Conservation (phyloP, 352 stramenopile genomes). For the Pythium insidiosum region DNA sequence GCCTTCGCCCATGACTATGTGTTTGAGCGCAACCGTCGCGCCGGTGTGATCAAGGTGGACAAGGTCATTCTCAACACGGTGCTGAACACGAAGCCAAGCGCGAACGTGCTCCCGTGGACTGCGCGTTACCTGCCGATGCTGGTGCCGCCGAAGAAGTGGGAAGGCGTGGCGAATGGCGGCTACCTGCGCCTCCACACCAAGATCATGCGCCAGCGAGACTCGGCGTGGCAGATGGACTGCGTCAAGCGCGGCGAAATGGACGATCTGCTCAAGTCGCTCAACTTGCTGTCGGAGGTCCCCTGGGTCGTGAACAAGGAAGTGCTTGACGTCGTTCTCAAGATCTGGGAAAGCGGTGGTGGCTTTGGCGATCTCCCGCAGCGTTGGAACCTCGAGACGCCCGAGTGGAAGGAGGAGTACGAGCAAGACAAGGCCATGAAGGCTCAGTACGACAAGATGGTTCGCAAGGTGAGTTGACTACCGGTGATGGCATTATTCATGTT, state of each 20-base stretch:
- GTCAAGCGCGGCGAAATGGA: conserved; percentile 82
- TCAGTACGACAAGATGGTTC: conserved; percentile 57
- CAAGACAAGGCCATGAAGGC: conserved; percentile 49
- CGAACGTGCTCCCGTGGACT: conserved; percentile 69
- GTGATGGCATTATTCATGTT: conserved; percentile 2
- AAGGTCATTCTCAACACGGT: conserved; percentile 43
- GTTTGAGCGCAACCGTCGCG: conserved; percentile 75
- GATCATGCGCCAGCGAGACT: conserved; percentile 89
- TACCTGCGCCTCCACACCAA: conserved; percentile 91
- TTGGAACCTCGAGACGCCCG: conserved; percentile 47
- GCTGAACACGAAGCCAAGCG: conserved; percentile 35
- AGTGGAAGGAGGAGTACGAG: conserved; percentile 54
- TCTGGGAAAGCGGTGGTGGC: conserved; percentile 87
- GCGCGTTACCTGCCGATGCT: conserved; percentile 95
- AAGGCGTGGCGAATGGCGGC: conserved; percentile 80
- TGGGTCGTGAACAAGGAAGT: conserved; percentile 96
- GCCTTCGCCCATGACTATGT: conserved; percentile 74
- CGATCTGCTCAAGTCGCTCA: conserved; percentile 87
- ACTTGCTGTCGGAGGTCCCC: conserved; percentile 88
- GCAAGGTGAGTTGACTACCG: conserved; percentile 46
- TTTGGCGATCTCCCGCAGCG: conserved; percentile 92
- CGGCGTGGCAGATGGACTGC: conserved; percentile 83
- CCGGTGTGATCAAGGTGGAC: conserved; percentile 72
- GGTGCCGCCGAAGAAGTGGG: conserved; percentile 91
- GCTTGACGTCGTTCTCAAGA: conserved; percentile 85